Percentiles rank a stretch among this genome's conserved stretches.
Conservation (phyloP, 371 early-diverging fungal genomes). For the Blakeslea trispora region DNA sequence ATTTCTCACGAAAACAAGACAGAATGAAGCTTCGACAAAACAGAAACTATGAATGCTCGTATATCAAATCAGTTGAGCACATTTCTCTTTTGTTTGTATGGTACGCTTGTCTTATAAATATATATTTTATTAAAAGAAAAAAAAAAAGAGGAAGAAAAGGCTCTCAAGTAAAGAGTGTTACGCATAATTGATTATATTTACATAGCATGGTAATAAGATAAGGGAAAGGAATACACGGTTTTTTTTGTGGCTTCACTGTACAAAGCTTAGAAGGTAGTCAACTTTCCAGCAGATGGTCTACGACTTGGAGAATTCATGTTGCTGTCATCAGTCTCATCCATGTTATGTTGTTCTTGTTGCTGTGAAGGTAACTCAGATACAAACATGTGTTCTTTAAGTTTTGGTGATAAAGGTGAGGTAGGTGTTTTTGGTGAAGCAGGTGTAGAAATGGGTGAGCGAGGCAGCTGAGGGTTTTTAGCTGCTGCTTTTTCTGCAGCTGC, state of each 20-base stretch:
- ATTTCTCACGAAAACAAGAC: no score
- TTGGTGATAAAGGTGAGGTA: conserved; percentile 7
- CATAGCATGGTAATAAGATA: background rate
- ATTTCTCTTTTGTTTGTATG: no score
- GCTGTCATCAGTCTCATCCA: background rate
- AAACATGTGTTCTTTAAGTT: conserved; percentile 10
- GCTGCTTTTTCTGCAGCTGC: conserved; percentile 4
- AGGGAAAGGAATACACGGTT: background rate
- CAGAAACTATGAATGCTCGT: no score
- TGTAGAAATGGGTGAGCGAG: conserved; percentile 9
- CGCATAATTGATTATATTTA: no score
- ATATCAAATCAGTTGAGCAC: no score
- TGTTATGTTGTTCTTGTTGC: conserved; percentile 4
- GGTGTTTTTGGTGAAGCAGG: conserved; percentile 20
- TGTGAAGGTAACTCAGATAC: conserved; percentile 11
- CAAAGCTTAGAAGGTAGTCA: conserved; percentile 5
- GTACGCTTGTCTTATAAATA: no score
- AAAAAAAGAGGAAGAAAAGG: no score
- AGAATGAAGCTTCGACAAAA: no score
- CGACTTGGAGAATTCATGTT: background rate
- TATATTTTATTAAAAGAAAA: no score
- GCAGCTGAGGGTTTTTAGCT: background rate
- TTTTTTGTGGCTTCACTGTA: no score
- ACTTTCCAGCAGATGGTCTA: conserved; percentile 5
- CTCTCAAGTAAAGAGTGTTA: no score